Base-by-base conservation (phyloP, 768 basidiomycete genomes). In the Boletus reticuloceps region DNA sequence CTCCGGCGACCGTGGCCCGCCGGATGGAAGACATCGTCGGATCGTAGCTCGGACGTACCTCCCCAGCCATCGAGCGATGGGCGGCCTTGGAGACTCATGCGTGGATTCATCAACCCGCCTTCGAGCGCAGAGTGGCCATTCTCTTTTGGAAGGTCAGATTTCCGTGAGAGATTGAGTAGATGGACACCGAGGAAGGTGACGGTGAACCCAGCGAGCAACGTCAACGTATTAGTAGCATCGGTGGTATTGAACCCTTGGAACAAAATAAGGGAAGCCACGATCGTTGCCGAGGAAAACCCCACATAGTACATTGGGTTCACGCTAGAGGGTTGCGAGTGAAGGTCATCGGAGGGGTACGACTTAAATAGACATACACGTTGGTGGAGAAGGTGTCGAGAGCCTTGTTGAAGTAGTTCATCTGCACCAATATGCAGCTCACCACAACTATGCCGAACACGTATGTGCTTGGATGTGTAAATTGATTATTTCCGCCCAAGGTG, bases 301-400 rank as follows among this genome's bases (percentile, higher is more conserved):
- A 98, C 96, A 66, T 94, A 98, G 74, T 98, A 98, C 78, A 97
- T 89, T 1, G 95, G 96, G 70, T 98, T 98, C 49, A 98, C 95
- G 47, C 94, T 96, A 60, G 50, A 19, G 22, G 34, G 41, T 10
- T 2, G 32, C 42, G 22, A 10, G 20, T 55, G 38, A 52, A 55
- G 31, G 49, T 17, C 14, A 45, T 54, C 20, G 7, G 29, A 44
- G 1, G 6, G 46, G 14, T 17, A 34, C 55, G 13, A 47, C 11
- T 27, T n/a, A 14, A 16, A 43, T 1, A 25, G 14, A 80, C 92
- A 60, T 81, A 96, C 94, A 98, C 91, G 67, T 98, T 98, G 42
- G 95, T 97, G 3, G 94, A 94, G 72, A 98, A 98, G 1, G 85
- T 93, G 69, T 98, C 95, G 49, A 98, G 80, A 0, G 95, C 96